Base-by-base conservation (phyloP, 75 land plant genomes). In the Picea glauca region DNA sequence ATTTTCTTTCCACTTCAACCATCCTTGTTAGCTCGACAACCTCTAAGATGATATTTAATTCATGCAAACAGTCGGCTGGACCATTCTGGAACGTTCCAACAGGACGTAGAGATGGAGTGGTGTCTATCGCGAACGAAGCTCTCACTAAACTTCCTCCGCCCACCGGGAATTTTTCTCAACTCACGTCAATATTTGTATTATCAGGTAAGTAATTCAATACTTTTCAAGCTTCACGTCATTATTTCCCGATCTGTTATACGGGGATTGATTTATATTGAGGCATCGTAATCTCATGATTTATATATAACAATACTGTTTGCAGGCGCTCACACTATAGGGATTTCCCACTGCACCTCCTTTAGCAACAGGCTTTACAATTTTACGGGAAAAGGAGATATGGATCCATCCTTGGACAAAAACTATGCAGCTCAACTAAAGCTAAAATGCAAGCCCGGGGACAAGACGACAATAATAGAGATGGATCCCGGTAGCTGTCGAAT, bases 31-130 rank as follows among this genome's bases (percentile, higher is more conserved):
- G 38, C 43, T 40, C 43, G n/a, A n/a, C 43, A 40, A 5, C 43
- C 43, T 3, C 43, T 40, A 40, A 40, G 4, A 40, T 40, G 43
- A 40, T 40, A 40, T 40, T 40, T 40, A 40, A 40, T 40, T 40
- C 43, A 40, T 40, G 43, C n/a, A 4, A 40, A 40, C 56, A 50
- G 63, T 62, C 20, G 7, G 73, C 77, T 3, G 74, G 60, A 43
- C 72, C 82, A 30, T 50, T 74, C 58, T 85, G 83, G 85, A 38
- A 74, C 4, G 90, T 88, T 58, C 38, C 33, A 6, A 85, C 87
- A 0, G 90, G 87, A 1, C 60, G 90, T 40, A 82, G 87, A 38
- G 90, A 85, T 33, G 90, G 90, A 15, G 72, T 38, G 6, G 57
- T 88, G n/a, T 85, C 90, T 2, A 66, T 1, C 0, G 35, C 63